Conservation (phyloP, 2,329 filamentous ascomycete genomes). For the Trichoderma endophyticum region DNA sequence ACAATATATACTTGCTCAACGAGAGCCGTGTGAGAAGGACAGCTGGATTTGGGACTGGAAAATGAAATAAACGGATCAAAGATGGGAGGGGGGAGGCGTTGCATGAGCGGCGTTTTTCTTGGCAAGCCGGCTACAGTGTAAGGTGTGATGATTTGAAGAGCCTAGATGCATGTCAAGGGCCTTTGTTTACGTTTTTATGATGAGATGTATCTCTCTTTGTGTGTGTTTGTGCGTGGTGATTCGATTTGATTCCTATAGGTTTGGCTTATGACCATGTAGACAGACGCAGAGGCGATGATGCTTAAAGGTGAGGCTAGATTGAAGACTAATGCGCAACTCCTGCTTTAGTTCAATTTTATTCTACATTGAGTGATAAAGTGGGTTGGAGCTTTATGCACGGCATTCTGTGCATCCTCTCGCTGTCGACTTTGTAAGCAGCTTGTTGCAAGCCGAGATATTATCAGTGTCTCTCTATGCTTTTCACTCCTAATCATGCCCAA, state of each 20-base stretch:
- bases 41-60: not conserved
- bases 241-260: not conserved
- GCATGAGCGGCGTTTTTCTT: slow-evolving; percentile 17
- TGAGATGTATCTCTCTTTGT: not conserved
- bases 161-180: slow-evolving; percentile 1
- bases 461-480: not conserved
- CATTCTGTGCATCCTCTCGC: not conserved
- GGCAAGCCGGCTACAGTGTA: not conserved
- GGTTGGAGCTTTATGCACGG: not conserved
- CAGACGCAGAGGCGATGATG: not conserved
- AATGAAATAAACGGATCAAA: slow-evolving; percentile 4
- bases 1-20: not conserved
- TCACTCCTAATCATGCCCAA: not conserved
- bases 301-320: not conserved
- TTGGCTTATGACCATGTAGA: not conserved
- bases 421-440: not conserved
- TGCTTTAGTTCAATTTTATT: not conserved
- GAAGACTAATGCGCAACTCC: not conserved
- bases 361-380: not conserved
- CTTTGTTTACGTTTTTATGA: slow-evolving; percentile 14
- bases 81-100: slow-evolving; percentile 4
- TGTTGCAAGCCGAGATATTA: not conserved
- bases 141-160: not conserved
- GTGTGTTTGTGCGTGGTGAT: not conserved
- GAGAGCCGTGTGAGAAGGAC: not conserved